Evolutionary conservation across 495 filamentous ascomycete genomes (phyloP).

Genomic region (Talaromyces thailandensis): DNA sequence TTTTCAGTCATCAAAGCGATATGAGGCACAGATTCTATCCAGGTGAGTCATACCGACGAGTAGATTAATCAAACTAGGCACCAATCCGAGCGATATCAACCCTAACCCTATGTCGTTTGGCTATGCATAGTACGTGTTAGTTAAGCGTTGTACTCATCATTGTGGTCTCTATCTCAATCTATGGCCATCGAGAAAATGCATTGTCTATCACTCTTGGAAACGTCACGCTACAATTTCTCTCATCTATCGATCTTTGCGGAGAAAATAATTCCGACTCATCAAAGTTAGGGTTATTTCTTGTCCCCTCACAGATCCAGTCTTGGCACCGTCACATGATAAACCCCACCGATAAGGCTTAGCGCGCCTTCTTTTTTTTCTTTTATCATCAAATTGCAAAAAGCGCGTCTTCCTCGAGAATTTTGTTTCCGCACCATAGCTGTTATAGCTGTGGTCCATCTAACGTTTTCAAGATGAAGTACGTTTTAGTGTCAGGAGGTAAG

Average conservation of each 20-base stretch:
- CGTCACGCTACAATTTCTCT: neutral
- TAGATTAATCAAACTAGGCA: neutral
- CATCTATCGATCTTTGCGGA: too few relatives aligned
- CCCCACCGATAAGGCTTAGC: slow-evolving; percentile 3
- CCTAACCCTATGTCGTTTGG: neutral
- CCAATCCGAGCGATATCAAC: neutral
- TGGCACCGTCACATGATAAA: neutral
- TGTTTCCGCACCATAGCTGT: neutral
- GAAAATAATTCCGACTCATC: too few relatives aligned
- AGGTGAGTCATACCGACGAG: neutral
- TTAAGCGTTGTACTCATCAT: neutral
- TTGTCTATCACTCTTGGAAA: neutral
- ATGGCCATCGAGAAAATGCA: neutral
- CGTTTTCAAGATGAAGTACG: slow-evolving; percentile 63
- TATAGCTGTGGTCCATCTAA: slow-evolving; percentile 2
- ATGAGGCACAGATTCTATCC: neutral
- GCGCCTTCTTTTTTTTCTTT: neutral
- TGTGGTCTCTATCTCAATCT: neutral
- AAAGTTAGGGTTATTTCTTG: neutral
- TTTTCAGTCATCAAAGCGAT: neutral
- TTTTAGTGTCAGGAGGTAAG: slow-evolving; percentile 72
- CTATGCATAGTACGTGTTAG: neutral
- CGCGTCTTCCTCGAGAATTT: neutral
- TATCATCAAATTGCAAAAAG: neutral
- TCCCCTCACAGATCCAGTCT: neutral